Conservation (phyloP, 2,329 filamentous ascomycete genomes). For the Ustilaginoidea virens region DNA sequence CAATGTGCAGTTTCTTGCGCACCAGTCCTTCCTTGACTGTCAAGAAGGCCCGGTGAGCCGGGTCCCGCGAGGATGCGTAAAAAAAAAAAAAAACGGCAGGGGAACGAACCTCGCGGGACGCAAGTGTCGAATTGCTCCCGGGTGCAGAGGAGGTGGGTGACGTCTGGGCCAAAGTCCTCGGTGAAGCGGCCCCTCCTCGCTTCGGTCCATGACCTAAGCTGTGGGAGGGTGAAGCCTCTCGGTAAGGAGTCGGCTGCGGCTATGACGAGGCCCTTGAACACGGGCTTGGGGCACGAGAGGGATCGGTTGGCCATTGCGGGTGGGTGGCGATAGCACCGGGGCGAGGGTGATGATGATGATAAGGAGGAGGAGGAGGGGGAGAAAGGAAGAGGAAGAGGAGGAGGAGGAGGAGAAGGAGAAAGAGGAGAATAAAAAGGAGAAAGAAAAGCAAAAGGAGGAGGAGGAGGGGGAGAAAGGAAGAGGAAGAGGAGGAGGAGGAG, state of each 20-base stretch:
- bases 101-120: constrained; percentile 17
- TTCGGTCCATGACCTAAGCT: constrained; percentile 51
- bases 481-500: not conserved
- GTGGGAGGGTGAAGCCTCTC: constrained; percentile 28
- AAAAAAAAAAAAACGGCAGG: not conserved
- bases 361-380: not conserved
- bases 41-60: no score
- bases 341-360: no score
- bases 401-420: no score
- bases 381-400: not conserved
- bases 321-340: no score
- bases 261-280: constrained; percentile 39
- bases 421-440: not conserved
- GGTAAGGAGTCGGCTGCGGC: constrained; percentile 44
- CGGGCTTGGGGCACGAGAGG: constrained; percentile 13
- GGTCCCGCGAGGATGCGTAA: no score
- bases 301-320: not conserved
- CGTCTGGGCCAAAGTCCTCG: constrained; percentile 30
- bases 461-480: not conserved
- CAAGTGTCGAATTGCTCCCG: constrained; percentile 41
- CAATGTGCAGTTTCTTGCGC: constrained; percentile 21
- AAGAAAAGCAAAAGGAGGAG: not conserved
- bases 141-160: constrained; percentile 62
- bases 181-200: constrained; percentile 44
- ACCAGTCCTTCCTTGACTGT: constrained; percentile 22